A percentile compares a stretch with the other conserved stretches of the same genome.
Evolutionary conservation across 2,329 filamentous ascomycete genomes (phyloP).

Genomic region (Pezicula rhizophila): DNA sequence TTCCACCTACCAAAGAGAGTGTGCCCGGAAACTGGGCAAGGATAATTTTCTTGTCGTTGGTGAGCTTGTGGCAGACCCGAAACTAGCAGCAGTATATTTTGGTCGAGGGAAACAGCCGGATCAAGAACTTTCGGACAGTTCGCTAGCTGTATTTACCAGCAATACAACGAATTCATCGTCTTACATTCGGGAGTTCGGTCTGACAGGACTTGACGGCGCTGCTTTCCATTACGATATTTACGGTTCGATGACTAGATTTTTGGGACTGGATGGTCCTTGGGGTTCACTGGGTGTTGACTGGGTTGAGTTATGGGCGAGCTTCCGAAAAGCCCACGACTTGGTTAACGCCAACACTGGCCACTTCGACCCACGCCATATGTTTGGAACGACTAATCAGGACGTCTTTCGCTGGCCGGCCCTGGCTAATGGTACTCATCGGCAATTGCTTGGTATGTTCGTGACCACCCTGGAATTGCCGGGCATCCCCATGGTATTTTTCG

Average conservation of each 20-base stretch:
- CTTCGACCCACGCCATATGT: slow-evolving; percentile 60
- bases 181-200: slow-evolving; percentile 40
- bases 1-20: slow-evolving; percentile 48
- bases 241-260: slow-evolving; percentile 54
- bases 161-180: slow-evolving; percentile 16
- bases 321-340: slow-evolving; percentile 52
- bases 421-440: slow-evolving; percentile 48
- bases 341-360: slow-evolving; percentile 53
- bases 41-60: slow-evolving; percentile 58
- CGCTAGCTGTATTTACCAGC: slow-evolving; percentile 4
- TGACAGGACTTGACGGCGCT: slow-evolving; percentile 50
- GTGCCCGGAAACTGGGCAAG: slow-evolving; percentile 50
- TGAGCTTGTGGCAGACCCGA: slow-evolving; percentile 57
- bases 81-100: slow-evolving; percentile 52
- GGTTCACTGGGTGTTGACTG: slow-evolving; percentile 39
- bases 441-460: slow-evolving; percentile 53
- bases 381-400: slow-evolving; percentile 56
- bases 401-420: slow-evolving; percentile 60
- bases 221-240: slow-evolving; percentile 61
- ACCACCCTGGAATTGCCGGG: slow-evolving; percentile 55
- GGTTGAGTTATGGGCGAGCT: slow-evolving; percentile 44
- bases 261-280: slow-evolving; percentile 45
- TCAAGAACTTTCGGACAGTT: slow-evolving; percentile 20
- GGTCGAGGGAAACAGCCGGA: slow-evolving; percentile 53
- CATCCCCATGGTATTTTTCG: slow-evolving; percentile 55